phyloP scores from a whole-genome alignment of 2,329 filamentous ascomycete species.

The Penicillium sp. region DNA sequence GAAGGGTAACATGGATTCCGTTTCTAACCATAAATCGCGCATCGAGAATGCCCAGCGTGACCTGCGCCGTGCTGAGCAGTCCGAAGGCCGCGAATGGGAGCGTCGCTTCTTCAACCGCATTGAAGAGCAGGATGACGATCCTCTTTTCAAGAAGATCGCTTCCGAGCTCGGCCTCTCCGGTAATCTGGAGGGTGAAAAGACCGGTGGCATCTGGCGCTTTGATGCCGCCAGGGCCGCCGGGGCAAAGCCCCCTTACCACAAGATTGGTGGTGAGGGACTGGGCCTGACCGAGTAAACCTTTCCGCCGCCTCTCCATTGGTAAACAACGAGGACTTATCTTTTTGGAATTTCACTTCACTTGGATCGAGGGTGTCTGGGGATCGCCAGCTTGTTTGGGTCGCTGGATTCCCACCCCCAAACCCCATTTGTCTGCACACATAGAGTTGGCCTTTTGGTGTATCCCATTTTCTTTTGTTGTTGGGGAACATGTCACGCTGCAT shows the following conservation, averaged over 20 bases:
- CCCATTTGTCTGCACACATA: constrained; percentile 23
- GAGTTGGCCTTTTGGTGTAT: constrained; percentile 22
- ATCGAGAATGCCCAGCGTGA: constrained; percentile 89
- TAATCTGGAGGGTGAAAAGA: constrained; percentile 62
- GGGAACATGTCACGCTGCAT: constrained; percentile 21
- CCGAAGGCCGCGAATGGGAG: constrained; percentile 78
- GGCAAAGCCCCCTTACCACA: constrained; percentile 49
- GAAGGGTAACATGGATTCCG: constrained; percentile 81
- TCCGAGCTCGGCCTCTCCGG: constrained; percentile 34
- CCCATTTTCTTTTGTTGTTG: constrained; percentile 6
- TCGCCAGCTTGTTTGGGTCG: neutral
- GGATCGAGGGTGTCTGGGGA: constrained; percentile 7
- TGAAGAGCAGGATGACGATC: constrained; percentile 40
- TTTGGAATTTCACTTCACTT: constrained; percentile 9
- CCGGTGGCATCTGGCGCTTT: constrained; percentile 72
- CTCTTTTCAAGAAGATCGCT: constrained; percentile 44
- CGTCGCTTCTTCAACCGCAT: constrained; percentile 74
- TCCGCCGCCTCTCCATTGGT: neutral
- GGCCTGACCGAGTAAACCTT: constrained; percentile 33
- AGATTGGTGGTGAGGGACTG: constrained; percentile 44
- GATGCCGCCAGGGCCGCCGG: constrained; percentile 58
- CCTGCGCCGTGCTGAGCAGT: constrained; percentile 72
- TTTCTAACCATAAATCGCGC: constrained; percentile 77
- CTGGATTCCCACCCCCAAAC: neutral
- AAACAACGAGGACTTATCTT: neutral